Conservation (phyloP, 805 yeast species). For the Nakazawaea ambrosiae region DNA sequence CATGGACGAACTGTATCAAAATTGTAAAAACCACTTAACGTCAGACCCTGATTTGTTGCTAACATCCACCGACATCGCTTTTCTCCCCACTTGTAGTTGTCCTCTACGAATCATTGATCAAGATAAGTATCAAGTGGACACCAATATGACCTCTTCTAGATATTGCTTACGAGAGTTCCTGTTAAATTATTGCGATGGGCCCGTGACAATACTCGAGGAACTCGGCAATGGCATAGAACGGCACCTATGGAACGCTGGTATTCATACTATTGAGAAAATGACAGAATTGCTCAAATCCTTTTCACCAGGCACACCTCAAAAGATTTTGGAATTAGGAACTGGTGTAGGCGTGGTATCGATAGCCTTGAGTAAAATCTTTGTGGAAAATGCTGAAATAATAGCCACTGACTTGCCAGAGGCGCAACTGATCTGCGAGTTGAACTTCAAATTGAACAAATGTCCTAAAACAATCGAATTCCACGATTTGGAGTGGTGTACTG, state of each 20-base stretch:
- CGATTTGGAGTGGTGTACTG: slow-evolving; percentile 30
- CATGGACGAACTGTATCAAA: neutral
- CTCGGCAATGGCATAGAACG: slow-evolving; percentile 32
- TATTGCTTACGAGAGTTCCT: neutral
- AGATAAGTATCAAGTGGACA: neutral
- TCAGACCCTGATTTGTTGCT: neutral
- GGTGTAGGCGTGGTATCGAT: slow-evolving; percentile 35
- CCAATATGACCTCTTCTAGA: too few relatives aligned
- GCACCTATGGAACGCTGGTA: slow-evolving; percentile 37
- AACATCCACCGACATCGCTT: neutral
- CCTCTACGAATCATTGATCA: neutral
- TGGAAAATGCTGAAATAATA: slow-evolving; percentile 13
- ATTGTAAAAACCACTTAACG: neutral
- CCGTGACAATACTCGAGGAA: slow-evolving; percentile 25
- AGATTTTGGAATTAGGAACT: slow-evolving; percentile 32
- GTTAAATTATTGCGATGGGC: neutral
- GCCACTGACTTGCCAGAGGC: slow-evolving; percentile 34
- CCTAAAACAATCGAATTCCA: slow-evolving; percentile 17
- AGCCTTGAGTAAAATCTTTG: slow-evolving; percentile 19
- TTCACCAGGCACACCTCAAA: neutral
- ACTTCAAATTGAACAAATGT: slow-evolving; percentile 20
- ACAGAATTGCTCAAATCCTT: neutral
- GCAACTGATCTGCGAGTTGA: slow-evolving; percentile 24
- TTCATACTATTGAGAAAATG: slow-evolving; percentile 10
- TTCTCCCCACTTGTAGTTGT: neutral